Percentiles rank a stretch among this genome's conserved stretches.
These are phyloP conservation scores for Syzygium jambos DNA, from an alignment of 345 rosid species.

Conservation along the genomic window DNA sequence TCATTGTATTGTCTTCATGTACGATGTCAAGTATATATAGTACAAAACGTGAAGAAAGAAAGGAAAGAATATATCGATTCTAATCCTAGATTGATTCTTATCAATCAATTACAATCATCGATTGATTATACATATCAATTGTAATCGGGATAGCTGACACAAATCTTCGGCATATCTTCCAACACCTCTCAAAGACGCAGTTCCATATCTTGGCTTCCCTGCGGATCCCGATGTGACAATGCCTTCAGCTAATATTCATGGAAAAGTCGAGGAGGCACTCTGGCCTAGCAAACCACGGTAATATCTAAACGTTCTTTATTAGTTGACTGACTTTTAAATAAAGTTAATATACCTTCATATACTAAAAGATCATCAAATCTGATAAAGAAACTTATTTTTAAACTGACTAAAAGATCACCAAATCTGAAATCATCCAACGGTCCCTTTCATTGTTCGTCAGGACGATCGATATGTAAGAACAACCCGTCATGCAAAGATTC, in stretches of 20 bases:
- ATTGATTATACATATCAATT: too few relatives aligned
- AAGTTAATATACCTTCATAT: background rate
- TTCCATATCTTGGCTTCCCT: constrained; percentile 98
- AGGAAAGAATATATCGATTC: too few relatives aligned
- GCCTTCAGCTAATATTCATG: background rate
- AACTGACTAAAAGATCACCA: background rate
- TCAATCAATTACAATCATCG: too few relatives aligned
- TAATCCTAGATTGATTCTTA: too few relatives aligned
- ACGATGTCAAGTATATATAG: too few relatives aligned
- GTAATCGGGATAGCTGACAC: too few relatives aligned
- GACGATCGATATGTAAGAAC: background rate
- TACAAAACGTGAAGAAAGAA: too few relatives aligned
- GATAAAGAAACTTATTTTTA: too few relatives aligned
- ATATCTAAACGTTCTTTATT: background rate
- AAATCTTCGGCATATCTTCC: too few relatives aligned
- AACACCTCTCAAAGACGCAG: constrained; percentile 51
- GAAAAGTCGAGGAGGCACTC: background rate
- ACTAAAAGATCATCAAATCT: too few relatives aligned
- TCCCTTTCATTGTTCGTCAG: background rate
- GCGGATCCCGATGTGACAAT: constrained; percentile 7
- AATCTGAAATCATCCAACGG: too few relatives aligned
- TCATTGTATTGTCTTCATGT: too few relatives aligned
- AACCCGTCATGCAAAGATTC: background rate
- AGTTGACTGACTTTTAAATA: background rate
- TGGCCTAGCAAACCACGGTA: background rate